These are phyloP conservation scores for Tylopilus orsonianus DNA, from an alignment of 1,284 basidiomycete genomes.

Conservation along the genomic window DNA sequence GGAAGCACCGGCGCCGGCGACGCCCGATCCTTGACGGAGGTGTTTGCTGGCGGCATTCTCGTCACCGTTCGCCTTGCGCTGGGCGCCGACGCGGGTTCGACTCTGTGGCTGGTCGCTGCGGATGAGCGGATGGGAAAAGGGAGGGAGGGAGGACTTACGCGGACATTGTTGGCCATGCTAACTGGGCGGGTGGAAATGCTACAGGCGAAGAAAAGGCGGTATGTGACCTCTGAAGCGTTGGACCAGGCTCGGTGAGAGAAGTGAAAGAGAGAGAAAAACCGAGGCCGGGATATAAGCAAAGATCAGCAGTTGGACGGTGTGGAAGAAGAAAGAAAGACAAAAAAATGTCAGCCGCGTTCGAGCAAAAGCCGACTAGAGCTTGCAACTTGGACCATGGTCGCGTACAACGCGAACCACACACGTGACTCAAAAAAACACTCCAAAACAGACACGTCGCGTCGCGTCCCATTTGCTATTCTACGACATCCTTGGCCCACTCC, in stretches of 20 bases:
- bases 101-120: conserved; percentile 30
- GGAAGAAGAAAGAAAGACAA: conserved; percentile 11
- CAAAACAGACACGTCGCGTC: conserved; percentile 39
- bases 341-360: conserved; percentile 32
- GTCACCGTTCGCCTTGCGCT: conserved; percentile 64
- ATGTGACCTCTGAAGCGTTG: conserved; percentile 17
- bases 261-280: too few relatives aligned
- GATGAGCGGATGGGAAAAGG: conserved; percentile 2
- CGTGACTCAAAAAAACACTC: conserved; percentile 31
- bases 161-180: conserved; percentile 57
- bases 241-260: conserved; percentile 12
- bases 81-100: conserved; percentile 42
- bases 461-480: not conserved
- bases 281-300: conserved; percentile 21
- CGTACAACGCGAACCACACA: conserved; percentile 38
- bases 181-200: conserved; percentile 34
- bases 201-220: conserved; percentile 25
- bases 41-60: conserved; percentile 73
- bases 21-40: conserved; percentile 56
- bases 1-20: conserved; percentile 42
- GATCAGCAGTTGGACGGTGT: too few relatives aligned
- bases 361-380: conserved; percentile 11
- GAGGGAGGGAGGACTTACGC: conserved; percentile 42
- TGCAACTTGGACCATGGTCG: conserved; percentile 18
- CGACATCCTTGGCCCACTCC: conserved; percentile 9